phyloP scores from a whole-genome alignment of 805 yeast genomes.

The Starmerella lactis-condensi region DNA sequence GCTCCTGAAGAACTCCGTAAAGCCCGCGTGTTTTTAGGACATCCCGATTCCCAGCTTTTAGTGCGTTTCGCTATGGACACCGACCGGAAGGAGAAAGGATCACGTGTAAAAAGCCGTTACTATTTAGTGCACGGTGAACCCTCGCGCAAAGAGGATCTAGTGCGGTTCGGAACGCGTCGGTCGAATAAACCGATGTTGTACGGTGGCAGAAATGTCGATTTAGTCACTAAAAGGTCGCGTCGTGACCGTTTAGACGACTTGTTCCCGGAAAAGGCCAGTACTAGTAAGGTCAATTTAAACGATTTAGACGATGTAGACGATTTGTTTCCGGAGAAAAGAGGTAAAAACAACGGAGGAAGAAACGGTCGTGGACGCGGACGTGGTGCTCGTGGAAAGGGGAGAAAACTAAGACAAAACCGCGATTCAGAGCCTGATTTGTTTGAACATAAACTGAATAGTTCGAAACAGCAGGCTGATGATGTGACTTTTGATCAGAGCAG shows the following conservation, averaged over 20 bases:
- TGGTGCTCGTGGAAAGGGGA: constrained; percentile 8
- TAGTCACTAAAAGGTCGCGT: constrained; percentile 3
- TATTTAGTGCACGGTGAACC: constrained; percentile 60
- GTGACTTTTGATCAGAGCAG: neutral
- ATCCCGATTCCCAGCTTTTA: constrained; percentile 22
- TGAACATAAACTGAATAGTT: constrained; percentile 12
- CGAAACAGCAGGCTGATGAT: too few species aligned
- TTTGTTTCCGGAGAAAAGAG: constrained; percentile 24
- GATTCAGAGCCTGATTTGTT: constrained; percentile 12
- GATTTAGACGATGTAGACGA: constrained; percentile 19
- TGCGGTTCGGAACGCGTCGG: constrained; percentile 17
- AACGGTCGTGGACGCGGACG: constrained; percentile 3
- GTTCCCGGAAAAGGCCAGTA: constrained; percentile 12
- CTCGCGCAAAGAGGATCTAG: constrained; percentile 21
- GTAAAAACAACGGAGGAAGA: constrained; percentile 5
- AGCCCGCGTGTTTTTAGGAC: constrained; percentile 24
- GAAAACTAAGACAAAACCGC: constrained; percentile 5
- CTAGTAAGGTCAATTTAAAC: constrained; percentile 6
- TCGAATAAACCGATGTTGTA: constrained; percentile 15
- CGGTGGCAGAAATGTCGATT: constrained; percentile 12
- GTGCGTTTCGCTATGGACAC: constrained; percentile 34
- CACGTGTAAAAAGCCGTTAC: constrained; percentile 41
- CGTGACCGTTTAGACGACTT: constrained; percentile 14
- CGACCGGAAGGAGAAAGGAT: constrained; percentile 41
- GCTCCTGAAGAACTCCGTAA: constrained; percentile 14